phyloP scores from a whole-genome alignment of 345 rosid species.

The Pugionium dolabratum region DNA sequence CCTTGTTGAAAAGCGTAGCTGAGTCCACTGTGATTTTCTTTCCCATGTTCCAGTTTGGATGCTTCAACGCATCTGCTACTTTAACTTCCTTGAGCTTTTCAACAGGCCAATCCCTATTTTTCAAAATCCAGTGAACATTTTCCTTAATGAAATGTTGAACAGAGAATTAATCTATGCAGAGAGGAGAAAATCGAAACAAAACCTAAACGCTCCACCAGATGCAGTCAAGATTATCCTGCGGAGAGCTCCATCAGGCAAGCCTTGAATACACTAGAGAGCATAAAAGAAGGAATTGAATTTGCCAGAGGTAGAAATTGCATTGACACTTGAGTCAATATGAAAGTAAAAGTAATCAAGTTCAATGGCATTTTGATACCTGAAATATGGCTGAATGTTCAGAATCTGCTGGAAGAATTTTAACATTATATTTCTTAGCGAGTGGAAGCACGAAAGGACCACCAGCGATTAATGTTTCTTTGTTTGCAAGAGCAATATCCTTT shows the following conservation, averaged over 20 bases:
- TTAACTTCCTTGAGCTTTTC: conserved; percentile 89
- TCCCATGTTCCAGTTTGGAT: conserved; percentile 98
- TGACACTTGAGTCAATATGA: too few species aligned
- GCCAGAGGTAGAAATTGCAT: background rate
- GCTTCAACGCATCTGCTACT: conserved; percentile 96
- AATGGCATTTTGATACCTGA: conserved; percentile 56
- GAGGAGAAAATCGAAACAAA: conserved; percentile 29
- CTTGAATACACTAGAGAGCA: conserved; percentile 77
- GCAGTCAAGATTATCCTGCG: conserved; percentile 88
- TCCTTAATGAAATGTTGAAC: background rate
- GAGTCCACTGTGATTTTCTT: conserved; percentile 96
- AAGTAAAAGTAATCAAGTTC: background rate
- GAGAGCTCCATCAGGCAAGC: conserved; percentile 85
- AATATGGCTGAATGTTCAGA: conserved; percentile 99
- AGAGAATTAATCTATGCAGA: background rate
- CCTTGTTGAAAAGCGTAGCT: conserved; percentile 97
- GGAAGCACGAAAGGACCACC: conserved; percentile 98
- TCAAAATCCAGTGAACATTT: background rate
- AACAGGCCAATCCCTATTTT: conserved; percentile 76
- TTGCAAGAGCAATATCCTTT: conserved; percentile 92
- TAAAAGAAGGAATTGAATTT: background rate
- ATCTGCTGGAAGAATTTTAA: conserved; percentile 97
- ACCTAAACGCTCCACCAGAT: conserved; percentile 99
- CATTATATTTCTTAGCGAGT: conserved; percentile 81
- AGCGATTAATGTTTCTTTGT: conserved; percentile 94